Evolutionary conservation across 805 yeast species (phyloP).

Genomic region (Starmerella khaoyaiensis): DNA sequence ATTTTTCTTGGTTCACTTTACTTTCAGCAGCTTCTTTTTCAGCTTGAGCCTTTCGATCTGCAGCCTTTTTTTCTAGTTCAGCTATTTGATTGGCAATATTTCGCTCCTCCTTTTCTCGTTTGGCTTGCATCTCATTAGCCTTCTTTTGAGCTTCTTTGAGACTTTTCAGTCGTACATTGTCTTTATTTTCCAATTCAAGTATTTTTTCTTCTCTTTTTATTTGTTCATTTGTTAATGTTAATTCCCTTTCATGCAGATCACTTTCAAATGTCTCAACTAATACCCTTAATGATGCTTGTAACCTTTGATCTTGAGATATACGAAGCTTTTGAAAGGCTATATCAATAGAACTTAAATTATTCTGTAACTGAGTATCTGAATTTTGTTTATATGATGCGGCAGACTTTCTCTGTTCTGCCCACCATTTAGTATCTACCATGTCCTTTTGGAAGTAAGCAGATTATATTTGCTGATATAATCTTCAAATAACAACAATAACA

Average conservation of each 20-base stretch:
- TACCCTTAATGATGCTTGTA: no score
- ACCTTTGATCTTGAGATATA: no score
- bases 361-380: no score
- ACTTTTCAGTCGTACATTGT: not conserved
- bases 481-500: no score
- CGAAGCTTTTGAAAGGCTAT: no score
- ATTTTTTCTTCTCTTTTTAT: slow-evolving; percentile 2
- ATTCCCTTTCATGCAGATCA: slow-evolving; percentile 2
- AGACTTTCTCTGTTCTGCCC: slow-evolving; percentile 2
- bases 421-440: slow-evolving; percentile 2
- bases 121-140: slow-evolving; percentile 22
- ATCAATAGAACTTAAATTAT: no score
- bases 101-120: slow-evolving; percentile 23
- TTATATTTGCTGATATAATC: no score
- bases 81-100: slow-evolving; percentile 9
- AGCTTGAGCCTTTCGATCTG: slow-evolving; percentile 5
- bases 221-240: slow-evolving; percentile 1
- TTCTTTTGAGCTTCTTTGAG: not conserved
- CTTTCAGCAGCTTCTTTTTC: not conserved
- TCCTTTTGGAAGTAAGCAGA: no score
- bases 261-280: no score
- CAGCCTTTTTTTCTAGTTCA: slow-evolving; percentile 17
- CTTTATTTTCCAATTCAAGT: slow-evolving; percentile 4
- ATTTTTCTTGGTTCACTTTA: slow-evolving; percentile 7
- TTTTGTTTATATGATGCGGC: no score